Conservation (phyloP, 2,329 filamentous ascomycete genomes). For the Phaeosphaeria sp. region DNA sequence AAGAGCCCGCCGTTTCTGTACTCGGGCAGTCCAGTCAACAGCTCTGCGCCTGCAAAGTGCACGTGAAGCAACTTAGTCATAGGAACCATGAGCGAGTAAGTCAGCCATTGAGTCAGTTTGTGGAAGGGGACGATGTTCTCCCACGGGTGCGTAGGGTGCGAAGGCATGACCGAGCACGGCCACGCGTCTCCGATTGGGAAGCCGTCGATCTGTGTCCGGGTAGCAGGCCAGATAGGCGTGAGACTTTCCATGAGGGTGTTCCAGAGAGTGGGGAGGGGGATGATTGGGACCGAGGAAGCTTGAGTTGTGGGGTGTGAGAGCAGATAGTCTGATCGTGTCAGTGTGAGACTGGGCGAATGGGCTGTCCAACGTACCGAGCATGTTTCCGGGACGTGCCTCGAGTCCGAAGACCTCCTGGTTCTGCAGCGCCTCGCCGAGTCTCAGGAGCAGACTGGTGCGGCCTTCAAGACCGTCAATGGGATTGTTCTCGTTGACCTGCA, state of each 20-base stretch:
- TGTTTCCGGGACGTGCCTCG: slow-evolving; percentile 86
- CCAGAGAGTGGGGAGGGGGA: slow-evolving; percentile 89
- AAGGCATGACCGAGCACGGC: slow-evolving; percentile 87
- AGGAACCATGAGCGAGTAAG: slow-evolving; percentile 90
- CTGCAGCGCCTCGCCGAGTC: slow-evolving; percentile 76
- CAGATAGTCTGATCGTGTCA: slow-evolving; percentile 74
- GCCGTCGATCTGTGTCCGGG: slow-evolving; percentile 85
- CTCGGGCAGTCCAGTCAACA: slow-evolving; percentile 87
- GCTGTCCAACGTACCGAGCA: slow-evolving; percentile 72
- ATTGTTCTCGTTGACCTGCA: slow-evolving; percentile 85
- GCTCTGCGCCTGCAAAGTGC: slow-evolving; percentile 80
- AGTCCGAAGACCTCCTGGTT: slow-evolving; percentile 85
- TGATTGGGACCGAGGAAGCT: slow-evolving; percentile 85
- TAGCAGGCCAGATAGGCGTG: slow-evolving; percentile 84
- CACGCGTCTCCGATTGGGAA: slow-evolving; percentile 91
- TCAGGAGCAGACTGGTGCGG: slow-evolving; percentile 77
- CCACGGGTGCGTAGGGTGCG: slow-evolving; percentile 72
- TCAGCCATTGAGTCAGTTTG: slow-evolving; percentile 90
- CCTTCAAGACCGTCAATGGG: slow-evolving; percentile 86
- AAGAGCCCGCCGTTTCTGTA: slow-evolving; percentile 92
- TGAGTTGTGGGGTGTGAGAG: slow-evolving; percentile 89
- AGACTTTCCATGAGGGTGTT: slow-evolving; percentile 87
- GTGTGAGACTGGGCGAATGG: background rate
- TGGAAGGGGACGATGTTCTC: slow-evolving; percentile 90
- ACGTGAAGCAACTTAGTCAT: slow-evolving; percentile 83